A percentile compares a stretch with the other conserved stretches of the same genome.
phyloP scores from a whole-genome alignment of 345 rosid species.

The Gossypium arboreum region DNA sequence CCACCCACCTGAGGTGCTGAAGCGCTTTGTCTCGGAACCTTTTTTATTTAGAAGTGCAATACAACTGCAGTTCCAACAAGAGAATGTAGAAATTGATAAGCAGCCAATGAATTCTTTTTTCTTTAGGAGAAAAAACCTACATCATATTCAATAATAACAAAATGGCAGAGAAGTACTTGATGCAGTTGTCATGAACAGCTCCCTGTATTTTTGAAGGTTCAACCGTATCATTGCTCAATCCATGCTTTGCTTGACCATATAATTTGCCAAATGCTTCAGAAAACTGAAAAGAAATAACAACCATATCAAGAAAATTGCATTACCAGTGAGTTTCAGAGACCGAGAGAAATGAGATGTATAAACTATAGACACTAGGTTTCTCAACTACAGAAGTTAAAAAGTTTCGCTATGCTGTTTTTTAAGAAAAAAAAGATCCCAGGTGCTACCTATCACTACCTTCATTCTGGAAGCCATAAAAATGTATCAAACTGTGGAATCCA shows the following conservation, averaged over 20 bases:
- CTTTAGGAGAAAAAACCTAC: not conserved
- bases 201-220: constrained; percentile 63
- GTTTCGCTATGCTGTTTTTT: not conserved
- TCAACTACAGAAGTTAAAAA: not conserved
- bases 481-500: not conserved
- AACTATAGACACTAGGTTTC: not conserved
- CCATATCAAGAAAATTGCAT: not conserved
- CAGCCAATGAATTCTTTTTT: not conserved
- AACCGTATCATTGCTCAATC: constrained; percentile 51
- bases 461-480: not conserved
- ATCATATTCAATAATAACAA: not conserved
- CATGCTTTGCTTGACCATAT: constrained; percentile 76
- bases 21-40: constrained; percentile 47
- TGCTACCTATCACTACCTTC: not conserved
- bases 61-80: constrained; percentile 47
- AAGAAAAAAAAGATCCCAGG: not conserved
- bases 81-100: not conserved
- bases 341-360: not conserved
- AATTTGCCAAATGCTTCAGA: constrained; percentile 95
- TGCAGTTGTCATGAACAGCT: constrained; percentile 82
- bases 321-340: not conserved
- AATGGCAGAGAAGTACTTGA: constrained; percentile 45
- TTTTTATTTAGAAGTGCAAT: constrained; percentile 54
- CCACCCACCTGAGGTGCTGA: constrained; percentile 89
- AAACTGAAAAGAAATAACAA: constrained; percentile 39